A percentile compares a stretch with the other conserved stretches of the same genome.
Conservation (phyloP, 2,329 filamentous ascomycete genomes). For the Colletotrichum lentis region DNA sequence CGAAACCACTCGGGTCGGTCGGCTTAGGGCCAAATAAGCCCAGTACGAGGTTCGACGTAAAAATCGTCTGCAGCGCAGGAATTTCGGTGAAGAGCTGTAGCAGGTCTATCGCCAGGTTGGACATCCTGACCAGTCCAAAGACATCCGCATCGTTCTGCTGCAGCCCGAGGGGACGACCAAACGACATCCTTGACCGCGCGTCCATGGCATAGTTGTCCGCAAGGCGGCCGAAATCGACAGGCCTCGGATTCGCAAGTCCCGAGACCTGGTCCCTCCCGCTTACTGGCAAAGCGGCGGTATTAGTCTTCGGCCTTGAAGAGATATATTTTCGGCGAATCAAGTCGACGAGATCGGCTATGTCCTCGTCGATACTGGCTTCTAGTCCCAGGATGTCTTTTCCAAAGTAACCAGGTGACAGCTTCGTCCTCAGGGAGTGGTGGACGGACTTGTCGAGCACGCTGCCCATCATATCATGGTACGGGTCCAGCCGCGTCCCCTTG, state of each 20-base stretch:
- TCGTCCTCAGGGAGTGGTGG: conserved; percentile 35
- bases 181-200: conserved; percentile 29
- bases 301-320: background rate
- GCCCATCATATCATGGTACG: conserved; percentile 43
- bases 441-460: conserved; percentile 38
- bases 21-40: conserved; percentile 14
- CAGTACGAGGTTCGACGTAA: conserved; percentile 4
- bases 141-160: conserved; percentile 14
- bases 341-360: conserved; percentile 27
- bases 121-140: conserved; percentile 11
- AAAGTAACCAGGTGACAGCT: conserved; percentile 34
- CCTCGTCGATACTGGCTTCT: conserved; percentile 33
- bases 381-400: conserved; percentile 38
- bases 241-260: background rate
- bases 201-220: conserved; percentile 36
- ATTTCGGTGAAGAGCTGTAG: conserved; percentile 31
- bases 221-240: conserved; percentile 38
- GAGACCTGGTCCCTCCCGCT: background rate
- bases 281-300: background rate
- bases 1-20: conserved; percentile 23
- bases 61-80: conserved; percentile 14
- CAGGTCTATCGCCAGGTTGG: conserved; percentile 24
- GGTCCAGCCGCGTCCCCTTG: conserved; percentile 59
- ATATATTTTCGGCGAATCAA: conserved; percentile 27
- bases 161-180: conserved; percentile 15